Evolutionary conservation across 2,329 filamentous ascomycete species (phyloP).

Genomic region (Alternaria sp.): DNA sequence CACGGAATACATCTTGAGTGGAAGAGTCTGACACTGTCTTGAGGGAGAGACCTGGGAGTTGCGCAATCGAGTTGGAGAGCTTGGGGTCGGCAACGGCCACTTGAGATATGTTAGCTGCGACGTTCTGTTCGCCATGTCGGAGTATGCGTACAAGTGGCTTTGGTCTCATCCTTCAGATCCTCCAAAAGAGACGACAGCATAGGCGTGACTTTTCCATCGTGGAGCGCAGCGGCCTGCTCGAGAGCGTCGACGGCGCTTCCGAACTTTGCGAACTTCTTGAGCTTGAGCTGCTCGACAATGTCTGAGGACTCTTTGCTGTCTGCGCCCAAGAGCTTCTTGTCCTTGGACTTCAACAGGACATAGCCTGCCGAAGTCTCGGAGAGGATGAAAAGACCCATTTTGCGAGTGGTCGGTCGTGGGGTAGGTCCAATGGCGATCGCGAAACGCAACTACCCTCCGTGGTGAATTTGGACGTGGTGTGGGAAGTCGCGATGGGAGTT

Average conservation of each 20-base stretch:
- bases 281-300: conserved; percentile 88
- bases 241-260: conserved; percentile 90
- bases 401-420: conserved; percentile 9
- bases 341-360: conserved; percentile 96
- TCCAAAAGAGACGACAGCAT: conserved; percentile 84
- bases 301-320: conserved; percentile 81
- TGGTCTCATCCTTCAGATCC: conserved; percentile 96
- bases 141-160: conserved; percentile 69
- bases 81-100: conserved; percentile 93
- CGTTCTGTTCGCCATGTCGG: not conserved
- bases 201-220: conserved; percentile 94
- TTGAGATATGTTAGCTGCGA: conserved; percentile 27
- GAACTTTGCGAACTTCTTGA: conserved; percentile 98
- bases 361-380: conserved; percentile 74
- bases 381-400: conserved; percentile 56
- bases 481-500: conserved; percentile 27
- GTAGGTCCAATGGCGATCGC: conserved; percentile 16
- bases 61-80: conserved; percentile 88
- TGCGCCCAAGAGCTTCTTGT: conserved; percentile 94
- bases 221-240: conserved; percentile 78
- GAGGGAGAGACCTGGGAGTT: conserved; percentile 87
- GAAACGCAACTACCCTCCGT: conserved; percentile 18
- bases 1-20: conserved; percentile 90
- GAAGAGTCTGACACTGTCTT: conserved; percentile 82
- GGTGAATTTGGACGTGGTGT: conserved; percentile 25